Evolutionary conservation across 2,329 filamentous ascomycete species (phyloP), one percentile per base, ranked within the genome.

Genomic region (Cercospora sp.): DNA sequence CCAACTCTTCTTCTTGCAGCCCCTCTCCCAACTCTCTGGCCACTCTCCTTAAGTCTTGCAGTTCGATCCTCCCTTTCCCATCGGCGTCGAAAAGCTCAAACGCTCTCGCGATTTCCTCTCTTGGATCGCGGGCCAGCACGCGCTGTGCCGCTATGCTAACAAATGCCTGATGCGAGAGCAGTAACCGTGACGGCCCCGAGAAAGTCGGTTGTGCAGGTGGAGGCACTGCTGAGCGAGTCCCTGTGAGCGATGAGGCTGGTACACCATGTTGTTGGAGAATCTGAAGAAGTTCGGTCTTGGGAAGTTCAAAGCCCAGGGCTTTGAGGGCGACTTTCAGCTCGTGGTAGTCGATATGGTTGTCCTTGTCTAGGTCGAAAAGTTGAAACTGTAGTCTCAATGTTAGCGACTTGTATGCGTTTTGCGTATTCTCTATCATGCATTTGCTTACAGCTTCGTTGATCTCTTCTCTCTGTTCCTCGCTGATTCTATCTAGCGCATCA

Each of bases 261-360:
- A 91, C 86, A 71, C 94, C 95, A 80, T 95, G 89, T n/a, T 88
- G 86, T 68, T 92, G 91, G 69, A 99, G 87, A 70, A 96, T 88
- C 57, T 86, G 84, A 75, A 94, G 90, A 69, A 97, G 93, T 74
- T 97, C 93, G 70, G 89, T 85, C 80, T 97, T 97, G 68, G 92
- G 87, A 61, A 97, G 85, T 76, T 96, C 93, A 83, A 98, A 98
- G 72, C 95, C 95, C 1, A 99, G 89, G 3, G 95, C 95, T 79
- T 96, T 95, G 76, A 98, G 90, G 69, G 94, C 93, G 82, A 98
- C 95, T 81, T 95, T 94, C 79, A 98, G 92, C 82, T 99, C 95
- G 83, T 98, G 95, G 84, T 97, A 98, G 83, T 98, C 94, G 78
- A 99, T 92, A 80, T 91, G 89, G 58, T 90, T 88, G 82, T 98